phyloP scores from a whole-genome alignment of 148 eudicot genomes.

The Cornus florida region DNA sequence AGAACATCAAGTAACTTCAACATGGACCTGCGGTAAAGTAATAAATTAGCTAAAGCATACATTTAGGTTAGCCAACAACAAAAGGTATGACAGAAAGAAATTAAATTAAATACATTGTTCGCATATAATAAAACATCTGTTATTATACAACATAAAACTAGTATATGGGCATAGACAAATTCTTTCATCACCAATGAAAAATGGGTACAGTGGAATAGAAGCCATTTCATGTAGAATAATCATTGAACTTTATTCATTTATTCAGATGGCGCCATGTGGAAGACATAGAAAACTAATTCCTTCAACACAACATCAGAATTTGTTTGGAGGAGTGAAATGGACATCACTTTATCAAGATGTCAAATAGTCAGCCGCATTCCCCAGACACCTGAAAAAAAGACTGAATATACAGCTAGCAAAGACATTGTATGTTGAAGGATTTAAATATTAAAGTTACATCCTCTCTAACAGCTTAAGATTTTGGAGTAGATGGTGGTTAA shows the following conservation, averaged over 20 bases:
- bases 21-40: constrained; percentile 76
- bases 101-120: no score
- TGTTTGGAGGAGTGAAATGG: background rate
- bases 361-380: no score
- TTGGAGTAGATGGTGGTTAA: no score
- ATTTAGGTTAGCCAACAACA: background rate
- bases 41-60: background rate
- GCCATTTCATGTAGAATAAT: background rate
- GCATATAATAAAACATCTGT: constrained; percentile 5
- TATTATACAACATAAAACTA: background rate
- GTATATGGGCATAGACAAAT: background rate
- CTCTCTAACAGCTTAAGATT: no score
- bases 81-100: no score
- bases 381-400: no score
- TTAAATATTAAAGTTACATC: no score
- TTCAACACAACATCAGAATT: background rate
- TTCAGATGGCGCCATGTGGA: background rate
- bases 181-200: background rate
- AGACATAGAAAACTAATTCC: no score
- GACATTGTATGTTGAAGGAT: no score
- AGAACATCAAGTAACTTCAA: constrained; percentile 92
- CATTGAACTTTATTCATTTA: no score
- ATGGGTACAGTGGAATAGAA: background rate
- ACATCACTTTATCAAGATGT: no score
- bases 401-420: no score